Base-by-base conservation (phyloP, 208 protist genomes). In the Crithidia acanthocephali region DNA sequence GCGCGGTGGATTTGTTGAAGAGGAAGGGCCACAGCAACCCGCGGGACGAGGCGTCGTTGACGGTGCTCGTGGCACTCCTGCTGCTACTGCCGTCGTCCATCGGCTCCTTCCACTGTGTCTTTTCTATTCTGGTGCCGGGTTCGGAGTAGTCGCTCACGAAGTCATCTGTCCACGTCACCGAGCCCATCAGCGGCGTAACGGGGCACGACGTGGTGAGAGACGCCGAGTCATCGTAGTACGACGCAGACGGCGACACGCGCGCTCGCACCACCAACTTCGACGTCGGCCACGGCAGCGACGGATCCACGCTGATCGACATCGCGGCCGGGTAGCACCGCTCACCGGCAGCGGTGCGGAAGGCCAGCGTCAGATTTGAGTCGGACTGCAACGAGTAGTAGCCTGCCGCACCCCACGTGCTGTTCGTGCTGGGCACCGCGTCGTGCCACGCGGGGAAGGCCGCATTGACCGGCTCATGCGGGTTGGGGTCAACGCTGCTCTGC, bases 361-460 rank as follows among this genome's bases (percentile, higher is more conserved):
- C 40, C 18, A 74, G 35, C 10, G 58, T 50, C 7, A 74, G 9
- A 25, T 74, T 74, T 18, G 59, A 42, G 10, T 4, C 40, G 18
- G 68, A 74, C 27, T 28, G 32, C 5, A 74, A 45, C 10, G 47
- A 61, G 59, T 74, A 74, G 58, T 42, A 66, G 32, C 68, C 68
- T n/a, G 67, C 25, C 3, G 25, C 33, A 1, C 64, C 64, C 52
- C 52, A 32, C 18, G 23, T 44, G 13, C 2, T 35, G 23, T 23
- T 56, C 0, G 33, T 69, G 7, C n/a, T 50, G 7, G n/a, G 2
- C 20, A 32, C 50, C 23, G 50, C 50, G 5, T 20, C 25, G 35
- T 67, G 44, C 61, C 61, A 67, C 61, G 32, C 11, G 25, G 61
- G 40, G 32, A 56, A 44, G 20, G 32, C 32, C 9, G 2, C 59